These are phyloP conservation scores for Pyrenophora graminea DNA, from an alignment of 2,329 filamentous ascomycete genomes.

Conservation along the genomic window DNA sequence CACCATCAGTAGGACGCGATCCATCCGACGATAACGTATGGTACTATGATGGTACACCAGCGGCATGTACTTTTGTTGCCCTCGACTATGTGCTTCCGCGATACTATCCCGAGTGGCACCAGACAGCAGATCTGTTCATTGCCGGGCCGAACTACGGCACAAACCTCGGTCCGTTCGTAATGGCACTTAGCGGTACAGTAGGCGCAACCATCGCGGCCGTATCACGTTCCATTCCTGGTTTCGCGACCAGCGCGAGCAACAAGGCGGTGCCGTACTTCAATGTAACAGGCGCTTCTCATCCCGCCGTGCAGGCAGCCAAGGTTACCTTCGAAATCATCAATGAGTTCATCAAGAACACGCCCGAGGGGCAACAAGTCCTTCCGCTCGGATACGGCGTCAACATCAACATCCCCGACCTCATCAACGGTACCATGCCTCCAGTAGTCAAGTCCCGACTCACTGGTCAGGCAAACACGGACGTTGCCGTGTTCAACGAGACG, in stretches of 20 bases:
- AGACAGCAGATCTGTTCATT: constrained; percentile 59
- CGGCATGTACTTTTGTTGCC: constrained; percentile 60
- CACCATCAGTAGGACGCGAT: constrained; percentile 57
- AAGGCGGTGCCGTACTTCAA: constrained; percentile 50
- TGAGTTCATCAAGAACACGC: constrained; percentile 49
- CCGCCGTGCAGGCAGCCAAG: constrained; percentile 52
- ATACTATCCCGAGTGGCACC: constrained; percentile 47
- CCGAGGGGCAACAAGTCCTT: constrained; percentile 41
- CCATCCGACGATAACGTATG: constrained; percentile 59
- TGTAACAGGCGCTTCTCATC: constrained; percentile 49
- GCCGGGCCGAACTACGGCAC: constrained; percentile 61
- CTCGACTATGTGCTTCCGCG: constrained; percentile 60
- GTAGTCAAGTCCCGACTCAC: constrained; percentile 56
- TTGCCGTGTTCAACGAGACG: constrained; percentile 51
- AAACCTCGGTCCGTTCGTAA: constrained; percentile 59
- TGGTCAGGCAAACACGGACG: constrained; percentile 55
- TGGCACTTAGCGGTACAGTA: constrained; percentile 33
- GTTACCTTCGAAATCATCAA: constrained; percentile 53
- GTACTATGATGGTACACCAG: constrained; percentile 65
- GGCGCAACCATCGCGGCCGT: constrained; percentile 58
- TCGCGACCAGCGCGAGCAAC: constrained; percentile 55
- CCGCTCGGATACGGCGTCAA: constrained; percentile 58
- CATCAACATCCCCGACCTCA: constrained; percentile 56
- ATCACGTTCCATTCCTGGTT: constrained; percentile 55
- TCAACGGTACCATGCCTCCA: constrained; percentile 48